Conservation (phyloP, 2,329 filamentous ascomycete genomes). For the Fulvia fulva region DNA sequence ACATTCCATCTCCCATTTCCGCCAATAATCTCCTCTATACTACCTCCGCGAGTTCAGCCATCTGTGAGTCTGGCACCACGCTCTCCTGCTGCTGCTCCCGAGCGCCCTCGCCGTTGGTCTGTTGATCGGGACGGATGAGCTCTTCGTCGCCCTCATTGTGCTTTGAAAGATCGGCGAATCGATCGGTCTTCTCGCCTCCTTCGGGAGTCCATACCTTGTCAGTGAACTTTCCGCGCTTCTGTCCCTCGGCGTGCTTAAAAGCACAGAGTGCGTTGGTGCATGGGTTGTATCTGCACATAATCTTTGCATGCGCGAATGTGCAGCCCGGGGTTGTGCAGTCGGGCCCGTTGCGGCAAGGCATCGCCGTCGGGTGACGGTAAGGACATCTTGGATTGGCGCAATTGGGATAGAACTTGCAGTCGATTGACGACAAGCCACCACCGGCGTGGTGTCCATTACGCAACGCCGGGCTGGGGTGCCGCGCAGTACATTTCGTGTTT, state of each 20-base stretch:
- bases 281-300: conserved; percentile 83
- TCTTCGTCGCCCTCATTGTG: conserved; percentile 28
- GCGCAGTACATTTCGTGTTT: conserved; percentile 87
- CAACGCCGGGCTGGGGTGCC: conserved; percentile 86
- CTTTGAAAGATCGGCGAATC: conserved; percentile 26
- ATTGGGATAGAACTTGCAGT: conserved; percentile 89
- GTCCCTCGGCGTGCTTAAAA: conserved; percentile 88
- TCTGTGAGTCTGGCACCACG: conserved; percentile 1
- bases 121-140: conserved; percentile 32
- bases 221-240: conserved; percentile 73
- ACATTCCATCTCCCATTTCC: too few species aligned
- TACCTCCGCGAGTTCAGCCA: background rate
- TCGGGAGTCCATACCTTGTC: conserved; percentile 88
- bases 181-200: conserved; percentile 30
- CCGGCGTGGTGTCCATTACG: conserved; percentile 64
- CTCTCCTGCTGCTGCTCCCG: conserved; percentile 8
- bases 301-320: conserved; percentile 84
- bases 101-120: background rate
- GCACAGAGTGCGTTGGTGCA: conserved; percentile 85
- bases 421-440: conserved; percentile 60
- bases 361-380: conserved; percentile 84
- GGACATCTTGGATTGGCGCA: conserved; percentile 86
- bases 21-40: too few species aligned
- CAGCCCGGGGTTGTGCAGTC: conserved; percentile 78
- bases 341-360: conserved; percentile 83